These are phyloP conservation scores for Tetracladium marchalianum DNA, from an alignment of 495 filamentous ascomycete genomes.

Conservation along the genomic window DNA sequence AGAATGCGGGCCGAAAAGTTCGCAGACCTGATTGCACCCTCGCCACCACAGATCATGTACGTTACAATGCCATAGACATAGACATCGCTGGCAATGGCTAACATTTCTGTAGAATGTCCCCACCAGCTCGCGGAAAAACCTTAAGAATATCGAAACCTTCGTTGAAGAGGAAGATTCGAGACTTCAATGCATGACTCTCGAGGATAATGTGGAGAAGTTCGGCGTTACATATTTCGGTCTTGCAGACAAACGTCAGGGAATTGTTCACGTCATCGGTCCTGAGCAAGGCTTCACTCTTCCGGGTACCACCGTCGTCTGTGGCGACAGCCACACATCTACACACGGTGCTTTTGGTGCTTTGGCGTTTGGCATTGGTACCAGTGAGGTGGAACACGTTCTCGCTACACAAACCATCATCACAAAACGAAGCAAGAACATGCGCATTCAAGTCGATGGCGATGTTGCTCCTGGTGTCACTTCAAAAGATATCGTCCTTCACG, in stretches of 20 bases:
- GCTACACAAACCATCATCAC: constrained; percentile 94
- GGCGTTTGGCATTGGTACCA: constrained; percentile 95
- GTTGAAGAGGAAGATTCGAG: constrained; percentile 91
- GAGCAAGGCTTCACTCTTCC: constrained; percentile 98
- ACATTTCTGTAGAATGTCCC: constrained; percentile 67
- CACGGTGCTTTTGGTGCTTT: constrained; percentile 95
- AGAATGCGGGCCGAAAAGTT: constrained; percentile 76
- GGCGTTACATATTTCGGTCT: constrained; percentile 96
- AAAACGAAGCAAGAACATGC: constrained; percentile 95
- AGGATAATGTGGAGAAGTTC: constrained; percentile 95
- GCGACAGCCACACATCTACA: constrained; percentile 95
- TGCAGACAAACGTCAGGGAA: constrained; percentile 92
- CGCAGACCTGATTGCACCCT: constrained; percentile 93
- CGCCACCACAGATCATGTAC: constrained; percentile 93
- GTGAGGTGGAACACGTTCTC: constrained; percentile 96
- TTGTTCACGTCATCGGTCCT: constrained; percentile 97
- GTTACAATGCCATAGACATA: constrained; percentile 20
- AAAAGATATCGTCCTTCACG: constrained; percentile 92
- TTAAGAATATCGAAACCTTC: constrained; percentile 79
- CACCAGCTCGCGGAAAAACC: constrained; percentile 76
- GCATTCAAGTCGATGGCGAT: constrained; percentile 85
- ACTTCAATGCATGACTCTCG: constrained; percentile 86
- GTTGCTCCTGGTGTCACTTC: constrained; percentile 88
- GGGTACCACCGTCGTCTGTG: constrained; percentile 93
- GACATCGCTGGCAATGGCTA: not conserved